phyloP scores from a whole-genome alignment of 768 basidiomycete species.

The Lentinula sp. region DNA sequence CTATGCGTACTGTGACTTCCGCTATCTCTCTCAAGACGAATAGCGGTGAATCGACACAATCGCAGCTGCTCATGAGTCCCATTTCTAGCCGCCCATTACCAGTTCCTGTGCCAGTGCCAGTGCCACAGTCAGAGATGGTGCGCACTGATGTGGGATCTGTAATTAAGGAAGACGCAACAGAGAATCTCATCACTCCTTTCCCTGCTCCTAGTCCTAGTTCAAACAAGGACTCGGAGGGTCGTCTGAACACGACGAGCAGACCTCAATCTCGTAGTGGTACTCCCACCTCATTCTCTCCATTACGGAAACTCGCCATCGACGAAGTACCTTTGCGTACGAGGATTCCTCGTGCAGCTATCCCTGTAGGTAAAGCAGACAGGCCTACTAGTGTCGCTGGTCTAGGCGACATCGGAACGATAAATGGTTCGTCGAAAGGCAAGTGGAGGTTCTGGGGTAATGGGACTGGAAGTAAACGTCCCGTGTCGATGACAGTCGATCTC shows the following conservation, averaged over 20 bases:
- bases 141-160: neutral
- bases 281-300: neutral
- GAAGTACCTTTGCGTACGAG: neutral
- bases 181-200: neutral
- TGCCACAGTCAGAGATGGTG: neutral
- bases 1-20: neutral
- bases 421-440: neutral
- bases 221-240: neutral
- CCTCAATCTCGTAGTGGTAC: neutral
- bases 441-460: slow-evolving; percentile 1
- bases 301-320: slow-evolving; percentile 3
- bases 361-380: neutral
- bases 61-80: neutral
- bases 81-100: neutral
- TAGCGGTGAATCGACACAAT: neutral
- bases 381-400: neutral
- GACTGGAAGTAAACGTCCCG: neutral
- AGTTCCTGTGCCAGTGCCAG: neutral
- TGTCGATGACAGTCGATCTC: neutral
- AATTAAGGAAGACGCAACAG: neutral
- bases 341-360: neutral
- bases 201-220: neutral
- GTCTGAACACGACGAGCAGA: neutral
- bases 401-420: neutral
- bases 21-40: neutral